phyloP scores from a whole-genome alignment of 305 asterid genomes.

The Rubia peregrina region DNA sequence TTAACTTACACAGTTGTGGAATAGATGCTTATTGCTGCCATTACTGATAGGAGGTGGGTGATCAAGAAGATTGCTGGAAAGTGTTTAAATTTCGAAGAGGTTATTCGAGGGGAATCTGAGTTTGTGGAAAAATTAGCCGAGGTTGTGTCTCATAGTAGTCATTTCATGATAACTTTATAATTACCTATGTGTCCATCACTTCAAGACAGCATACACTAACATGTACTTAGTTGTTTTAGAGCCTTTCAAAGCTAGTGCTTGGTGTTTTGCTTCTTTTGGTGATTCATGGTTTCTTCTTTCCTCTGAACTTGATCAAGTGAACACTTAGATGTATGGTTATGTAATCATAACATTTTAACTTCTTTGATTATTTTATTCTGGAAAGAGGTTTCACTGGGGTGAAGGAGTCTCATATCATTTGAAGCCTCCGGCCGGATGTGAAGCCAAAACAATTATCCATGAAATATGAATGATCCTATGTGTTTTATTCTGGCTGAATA shows the following conservation, averaged over 20 bases:
- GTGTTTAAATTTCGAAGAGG: slow-evolving; percentile 50
- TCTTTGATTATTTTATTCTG: background rate
- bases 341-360: background rate
- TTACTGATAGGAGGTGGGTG: slow-evolving; percentile 82
- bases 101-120: slow-evolving; percentile 67
- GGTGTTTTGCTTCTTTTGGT: background rate
- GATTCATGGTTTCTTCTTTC: background rate
- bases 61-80: slow-evolving; percentile 77
- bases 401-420: slow-evolving; percentile 4
- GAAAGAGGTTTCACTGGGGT: background rate
- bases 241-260: background rate
- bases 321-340: background rate
- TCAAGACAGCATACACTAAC: background rate
- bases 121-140: slow-evolving; percentile 70
- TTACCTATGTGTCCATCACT: background rate
- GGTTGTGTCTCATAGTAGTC: slow-evolving; percentile 36
- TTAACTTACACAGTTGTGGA: background rate
- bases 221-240: background rate
- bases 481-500: background rate
- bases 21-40: slow-evolving; percentile 11
- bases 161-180: slow-evolving; percentile 8
- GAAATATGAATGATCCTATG: background rate
- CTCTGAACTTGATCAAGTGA: background rate
- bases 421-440: background rate
- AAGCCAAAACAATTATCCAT: background rate